Conservation (phyloP, 1,284 basidiomycete genomes). For the Ceratobasidium papillatum region DNA sequence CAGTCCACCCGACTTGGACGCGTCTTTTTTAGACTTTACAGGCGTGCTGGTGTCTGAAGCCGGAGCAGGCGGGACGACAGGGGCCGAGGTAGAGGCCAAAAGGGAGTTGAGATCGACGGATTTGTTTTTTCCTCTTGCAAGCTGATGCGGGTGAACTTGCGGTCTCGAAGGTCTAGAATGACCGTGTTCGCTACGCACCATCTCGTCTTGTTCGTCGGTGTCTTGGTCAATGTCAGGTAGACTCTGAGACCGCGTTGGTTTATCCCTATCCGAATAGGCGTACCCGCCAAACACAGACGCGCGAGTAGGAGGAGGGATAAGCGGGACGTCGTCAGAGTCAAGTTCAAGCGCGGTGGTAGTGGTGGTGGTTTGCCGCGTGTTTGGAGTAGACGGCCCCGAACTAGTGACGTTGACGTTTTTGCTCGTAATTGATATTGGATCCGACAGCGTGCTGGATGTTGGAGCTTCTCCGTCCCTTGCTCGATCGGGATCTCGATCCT, state of each 20-base stretch:
- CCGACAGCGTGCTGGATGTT: not conserved
- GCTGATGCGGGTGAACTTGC: conserved; percentile 16
- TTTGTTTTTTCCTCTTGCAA: conserved; percentile 7
- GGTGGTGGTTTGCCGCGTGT: not conserved
- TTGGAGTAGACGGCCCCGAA: not conserved
- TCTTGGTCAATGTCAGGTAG: conserved; percentile 10
- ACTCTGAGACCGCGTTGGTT: not conserved
- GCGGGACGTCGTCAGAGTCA: conserved; percentile 33
- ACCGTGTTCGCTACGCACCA: conserved; percentile 2
- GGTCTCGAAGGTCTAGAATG: not conserved
- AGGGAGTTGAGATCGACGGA: not conserved
- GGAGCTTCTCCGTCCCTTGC: not conserved
- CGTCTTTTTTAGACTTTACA: not conserved
- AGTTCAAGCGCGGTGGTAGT: not conserved
- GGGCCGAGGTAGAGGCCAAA: not conserved
- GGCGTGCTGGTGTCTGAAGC: not conserved
- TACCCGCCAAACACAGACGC: conserved; percentile 40
- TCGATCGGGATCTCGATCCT: not conserved
- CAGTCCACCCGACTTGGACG: not conserved
- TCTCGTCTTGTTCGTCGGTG: not conserved
- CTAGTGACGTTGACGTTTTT: conserved; percentile 1
- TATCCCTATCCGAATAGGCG: conserved; percentile 5
- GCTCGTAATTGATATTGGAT: not conserved
- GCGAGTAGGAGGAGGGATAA: conserved; percentile 33
- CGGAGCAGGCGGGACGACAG: not conserved